Evolutionary conservation across 768 basidiomycete species (phyloP).

Genomic region (Pleurotus sapidus): DNA sequence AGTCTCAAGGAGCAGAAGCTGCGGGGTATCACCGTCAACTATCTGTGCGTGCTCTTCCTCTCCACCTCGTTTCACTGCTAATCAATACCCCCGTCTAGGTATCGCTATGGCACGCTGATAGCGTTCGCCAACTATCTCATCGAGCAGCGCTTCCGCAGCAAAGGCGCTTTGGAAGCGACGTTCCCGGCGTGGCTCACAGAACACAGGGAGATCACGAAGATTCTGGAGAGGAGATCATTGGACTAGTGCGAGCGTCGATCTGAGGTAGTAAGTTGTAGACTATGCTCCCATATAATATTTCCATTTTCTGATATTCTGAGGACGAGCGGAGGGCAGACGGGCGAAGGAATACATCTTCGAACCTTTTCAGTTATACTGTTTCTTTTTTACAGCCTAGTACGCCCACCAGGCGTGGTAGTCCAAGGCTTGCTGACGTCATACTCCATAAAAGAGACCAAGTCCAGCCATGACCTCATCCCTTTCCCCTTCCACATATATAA

Average conservation of each 20-base stretch:
- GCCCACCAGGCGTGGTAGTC: too few relatives aligned
- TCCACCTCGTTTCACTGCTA: background rate
- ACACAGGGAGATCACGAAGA: slow-evolving; percentile 80
- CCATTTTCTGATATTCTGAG: too few relatives aligned
- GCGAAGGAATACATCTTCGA: too few relatives aligned
- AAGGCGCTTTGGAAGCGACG: slow-evolving; percentile 32
- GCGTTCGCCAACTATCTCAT: slow-evolving; percentile 95
- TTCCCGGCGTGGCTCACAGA: slow-evolving; percentile 85
- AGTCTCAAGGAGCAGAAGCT: slow-evolving; percentile 76
- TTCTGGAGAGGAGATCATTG: slow-evolving; percentile 66
- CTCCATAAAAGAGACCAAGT: too few relatives aligned
- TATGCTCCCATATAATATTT: too few relatives aligned
- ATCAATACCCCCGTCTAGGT: slow-evolving; percentile 35
- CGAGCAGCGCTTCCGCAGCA: slow-evolving; percentile 45
- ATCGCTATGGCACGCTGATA: slow-evolving; percentile 88
- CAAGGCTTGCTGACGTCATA: too few relatives aligned
- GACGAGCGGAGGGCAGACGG: too few relatives aligned
- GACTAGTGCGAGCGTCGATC: slow-evolving; percentile 36
- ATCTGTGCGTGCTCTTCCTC: slow-evolving; percentile 51
- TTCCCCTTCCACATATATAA: too few relatives aligned
- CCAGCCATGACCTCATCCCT: too few relatives aligned
- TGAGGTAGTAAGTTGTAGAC: too few relatives aligned
- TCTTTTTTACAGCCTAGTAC: too few relatives aligned
- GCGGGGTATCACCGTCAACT: slow-evolving; percentile 79
- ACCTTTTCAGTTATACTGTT: too few relatives aligned